Conservation (phyloP, 1,284 basidiomycete genomes). For the Schizophyllum amplum region DNA sequence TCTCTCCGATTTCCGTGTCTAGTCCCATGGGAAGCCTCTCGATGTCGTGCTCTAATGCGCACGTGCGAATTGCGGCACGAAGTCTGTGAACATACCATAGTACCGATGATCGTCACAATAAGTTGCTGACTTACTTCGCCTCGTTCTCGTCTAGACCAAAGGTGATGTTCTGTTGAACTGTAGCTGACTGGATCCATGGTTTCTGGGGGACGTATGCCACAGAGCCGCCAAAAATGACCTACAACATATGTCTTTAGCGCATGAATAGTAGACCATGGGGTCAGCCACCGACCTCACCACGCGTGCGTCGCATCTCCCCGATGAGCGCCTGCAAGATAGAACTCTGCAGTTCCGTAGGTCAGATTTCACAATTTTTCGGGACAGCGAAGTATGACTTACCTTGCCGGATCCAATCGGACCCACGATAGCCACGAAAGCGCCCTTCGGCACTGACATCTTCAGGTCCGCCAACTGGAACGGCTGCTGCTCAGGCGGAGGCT, state of each 20-base stretch:
- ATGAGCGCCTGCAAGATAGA: constrained; percentile 65
- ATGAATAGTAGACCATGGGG: neutral
- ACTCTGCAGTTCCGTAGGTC: constrained; percentile 27
- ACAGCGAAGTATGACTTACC: constrained; percentile 23
- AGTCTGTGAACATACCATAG: constrained; percentile 27
- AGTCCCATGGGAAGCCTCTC: constrained; percentile 59
- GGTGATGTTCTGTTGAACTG: constrained; percentile 57
- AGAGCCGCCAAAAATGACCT: constrained; percentile 57
- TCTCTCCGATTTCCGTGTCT: constrained; percentile 78
- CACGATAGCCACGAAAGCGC: constrained; percentile 65
- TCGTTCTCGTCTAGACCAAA: constrained; percentile 59
- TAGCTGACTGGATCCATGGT: constrained; percentile 76
- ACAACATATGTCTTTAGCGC: constrained; percentile 6
- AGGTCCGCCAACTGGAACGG: constrained; percentile 50
- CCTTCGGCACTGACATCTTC: constrained; percentile 48
- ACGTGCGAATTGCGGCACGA: constrained; percentile 48
- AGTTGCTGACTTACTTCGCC: constrained; percentile 27
- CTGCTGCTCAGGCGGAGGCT: constrained; percentile 30
- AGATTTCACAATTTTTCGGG: neutral
- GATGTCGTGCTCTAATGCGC: constrained; percentile 58
- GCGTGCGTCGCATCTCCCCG: constrained; percentile 68
- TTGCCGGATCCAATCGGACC: constrained; percentile 71
- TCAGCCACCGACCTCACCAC: constrained; percentile 47
- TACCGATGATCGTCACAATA: constrained; percentile 1
- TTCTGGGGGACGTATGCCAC: constrained; percentile 74